Conservation (phyloP, 1,284 basidiomycete species). For the Cryptococcus wingfieldii region DNA sequence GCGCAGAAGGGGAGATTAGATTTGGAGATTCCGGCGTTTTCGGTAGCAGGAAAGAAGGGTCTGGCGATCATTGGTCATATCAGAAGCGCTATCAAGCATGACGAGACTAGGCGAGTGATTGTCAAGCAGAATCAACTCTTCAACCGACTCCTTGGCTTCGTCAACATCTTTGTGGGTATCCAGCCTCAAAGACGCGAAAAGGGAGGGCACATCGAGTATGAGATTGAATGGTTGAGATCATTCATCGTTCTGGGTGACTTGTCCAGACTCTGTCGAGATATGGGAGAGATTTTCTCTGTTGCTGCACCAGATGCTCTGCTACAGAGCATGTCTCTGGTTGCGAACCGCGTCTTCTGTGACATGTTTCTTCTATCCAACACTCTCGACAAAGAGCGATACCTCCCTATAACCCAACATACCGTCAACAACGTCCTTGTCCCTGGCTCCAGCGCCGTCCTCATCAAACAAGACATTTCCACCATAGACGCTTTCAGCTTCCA, state of each 20-base stretch:
- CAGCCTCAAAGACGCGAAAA: conserved; percentile 82
- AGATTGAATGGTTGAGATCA: conserved; percentile 90
- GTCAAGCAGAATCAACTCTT: conserved; percentile 62
- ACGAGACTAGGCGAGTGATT: conserved; percentile 71
- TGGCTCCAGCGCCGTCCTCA: conserved; percentile 40
- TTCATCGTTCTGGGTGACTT: conserved; percentile 88
- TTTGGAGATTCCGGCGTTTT: conserved; percentile 78
- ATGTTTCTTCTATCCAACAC: conserved; percentile 39
- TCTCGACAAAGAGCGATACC: conserved; percentile 63
- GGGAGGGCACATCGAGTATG: conserved; percentile 82
- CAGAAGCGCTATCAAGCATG: conserved; percentile 58
- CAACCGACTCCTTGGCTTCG: conserved; percentile 58
- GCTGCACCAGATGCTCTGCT: conserved; percentile 58
- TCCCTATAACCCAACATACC: conserved; percentile 59
- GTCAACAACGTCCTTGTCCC: conserved; percentile 24
- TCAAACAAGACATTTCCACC: conserved; percentile 67
- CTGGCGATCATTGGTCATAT: conserved; percentile 84
- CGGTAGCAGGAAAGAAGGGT: conserved; percentile 73
- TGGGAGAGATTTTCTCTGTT: conserved; percentile 72
- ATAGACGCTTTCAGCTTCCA: conserved; percentile 61
- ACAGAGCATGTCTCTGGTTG: conserved; percentile 64
- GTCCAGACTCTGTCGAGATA: conserved; percentile 78
- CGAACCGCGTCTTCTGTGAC: conserved; percentile 68
- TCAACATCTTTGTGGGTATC: conserved; percentile 83
- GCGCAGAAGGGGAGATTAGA: conserved; percentile 54